Conservation (phyloP, 2,329 filamentous ascomycete genomes). For the Aspergillus quadricinctus region DNA sequence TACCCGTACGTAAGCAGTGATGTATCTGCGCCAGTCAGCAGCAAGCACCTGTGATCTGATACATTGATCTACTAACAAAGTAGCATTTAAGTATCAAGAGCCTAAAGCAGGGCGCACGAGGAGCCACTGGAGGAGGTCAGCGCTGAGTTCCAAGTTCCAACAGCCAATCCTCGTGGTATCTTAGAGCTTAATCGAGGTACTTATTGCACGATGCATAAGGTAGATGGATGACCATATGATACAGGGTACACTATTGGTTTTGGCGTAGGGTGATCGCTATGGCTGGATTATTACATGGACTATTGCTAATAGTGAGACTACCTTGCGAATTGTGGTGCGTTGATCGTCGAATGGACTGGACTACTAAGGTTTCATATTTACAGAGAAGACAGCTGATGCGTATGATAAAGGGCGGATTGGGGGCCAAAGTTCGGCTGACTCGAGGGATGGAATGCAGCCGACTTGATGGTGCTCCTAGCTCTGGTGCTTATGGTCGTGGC, state of each 20-base stretch:
- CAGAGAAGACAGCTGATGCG: neutral
- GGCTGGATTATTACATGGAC: neutral
- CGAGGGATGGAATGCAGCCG: slow-evolving; percentile 4
- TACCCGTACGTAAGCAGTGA: too few relatives aligned
- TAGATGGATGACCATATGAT: neutral
- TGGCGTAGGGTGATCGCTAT: neutral
- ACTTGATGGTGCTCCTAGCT: neutral
- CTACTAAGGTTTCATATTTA: neutral
- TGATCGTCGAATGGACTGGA: neutral
- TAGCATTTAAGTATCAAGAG: neutral
- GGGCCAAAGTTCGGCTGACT: slow-evolving; percentile 1
- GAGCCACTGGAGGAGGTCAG: too few relatives aligned
- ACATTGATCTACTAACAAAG: neutral
- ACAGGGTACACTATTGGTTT: neutral
- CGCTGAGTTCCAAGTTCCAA: neutral
- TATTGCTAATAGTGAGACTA: neutral
- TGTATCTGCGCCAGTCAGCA: too few relatives aligned
- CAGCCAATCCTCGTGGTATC: neutral
- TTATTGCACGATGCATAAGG: too few relatives aligned
- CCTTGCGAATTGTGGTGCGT: neutral
- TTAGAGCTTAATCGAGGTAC: neutral
- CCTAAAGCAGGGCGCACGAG: neutral
- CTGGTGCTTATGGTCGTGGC: neutral
- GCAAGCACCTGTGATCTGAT: neutral
- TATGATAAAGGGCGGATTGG: neutral